These are phyloP conservation scores for Boletus rubroflammeus DNA, from an alignment of 768 basidiomycete species.

Conservation along the genomic window DNA sequence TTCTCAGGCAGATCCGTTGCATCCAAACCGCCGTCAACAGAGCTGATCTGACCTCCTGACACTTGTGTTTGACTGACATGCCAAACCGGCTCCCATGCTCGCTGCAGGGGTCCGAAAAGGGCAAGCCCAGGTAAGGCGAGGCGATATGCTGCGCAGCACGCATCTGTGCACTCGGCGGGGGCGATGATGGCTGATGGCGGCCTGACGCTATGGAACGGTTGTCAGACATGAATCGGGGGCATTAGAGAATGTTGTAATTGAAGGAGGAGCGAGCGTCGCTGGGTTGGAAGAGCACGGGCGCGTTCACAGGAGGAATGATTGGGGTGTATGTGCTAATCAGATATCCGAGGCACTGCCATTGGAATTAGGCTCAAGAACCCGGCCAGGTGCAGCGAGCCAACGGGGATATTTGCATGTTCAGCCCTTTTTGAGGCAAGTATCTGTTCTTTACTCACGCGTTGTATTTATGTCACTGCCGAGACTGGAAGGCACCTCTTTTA, in stretches of 20 bases:
- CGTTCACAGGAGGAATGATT: slow-evolving; percentile 26
- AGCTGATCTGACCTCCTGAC: slow-evolving; percentile 13
- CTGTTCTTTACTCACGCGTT: slow-evolving; percentile 32
- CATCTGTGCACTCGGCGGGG: not conserved
- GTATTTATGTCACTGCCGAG: slow-evolving; percentile 36
- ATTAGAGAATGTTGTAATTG: slow-evolving; percentile 9
- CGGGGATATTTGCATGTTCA: slow-evolving; percentile 20
- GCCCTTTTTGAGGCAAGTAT: slow-evolving; percentile 26
- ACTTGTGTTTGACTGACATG: slow-evolving; percentile 19
- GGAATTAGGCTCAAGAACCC: slow-evolving; percentile 34
- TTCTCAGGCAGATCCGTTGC: slow-evolving; percentile 32
- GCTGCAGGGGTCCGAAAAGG: slow-evolving; percentile 4
- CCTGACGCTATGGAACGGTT: not conserved
- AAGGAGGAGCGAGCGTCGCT: slow-evolving; percentile 17
- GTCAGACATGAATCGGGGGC: slow-evolving; percentile 9
- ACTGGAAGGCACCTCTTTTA: slow-evolving; percentile 31
- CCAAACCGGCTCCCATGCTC: slow-evolving; percentile 13
- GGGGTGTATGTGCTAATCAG: slow-evolving; percentile 28
- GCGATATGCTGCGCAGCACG: slow-evolving; percentile 7
- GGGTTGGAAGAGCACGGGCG: slow-evolving; percentile 20
- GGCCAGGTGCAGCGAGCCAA: slow-evolving; percentile 10
- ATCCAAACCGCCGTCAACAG: slow-evolving; percentile 14
- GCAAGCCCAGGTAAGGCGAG: not conserved
- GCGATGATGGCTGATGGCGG: slow-evolving; percentile 3
- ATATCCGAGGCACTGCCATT: slow-evolving; percentile 38